These are phyloP conservation scores for Lathyrus sativus DNA, from an alignment of 306 rosid species.

Conservation along the genomic window DNA sequence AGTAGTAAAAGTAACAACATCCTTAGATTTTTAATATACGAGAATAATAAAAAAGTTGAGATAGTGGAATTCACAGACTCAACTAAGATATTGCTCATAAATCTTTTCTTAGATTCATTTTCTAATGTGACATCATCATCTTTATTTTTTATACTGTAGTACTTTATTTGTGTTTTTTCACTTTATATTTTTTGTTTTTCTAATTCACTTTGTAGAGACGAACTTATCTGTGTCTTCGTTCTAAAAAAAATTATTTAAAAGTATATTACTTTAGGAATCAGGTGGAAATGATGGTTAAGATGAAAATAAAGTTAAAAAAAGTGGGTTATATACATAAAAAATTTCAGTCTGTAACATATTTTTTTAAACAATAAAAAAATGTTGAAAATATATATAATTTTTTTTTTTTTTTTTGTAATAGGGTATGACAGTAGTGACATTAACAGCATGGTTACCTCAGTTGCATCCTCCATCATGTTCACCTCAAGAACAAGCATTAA, in stretches of 20 bases:
- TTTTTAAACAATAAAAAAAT: no score
- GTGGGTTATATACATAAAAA: no score
- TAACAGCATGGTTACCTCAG: slow-evolving; percentile 63
- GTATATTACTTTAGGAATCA: no score
- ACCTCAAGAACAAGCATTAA: slow-evolving; percentile 24
- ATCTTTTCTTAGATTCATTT: not conserved
- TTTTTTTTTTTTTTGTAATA: slow-evolving; percentile 22
- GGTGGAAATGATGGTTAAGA: no score
- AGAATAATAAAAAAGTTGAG: not conserved
- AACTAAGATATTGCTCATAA: not conserved
- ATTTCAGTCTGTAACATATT: no score
- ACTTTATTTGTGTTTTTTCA: not conserved
- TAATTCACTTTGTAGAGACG: no score
- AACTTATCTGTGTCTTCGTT: no score
- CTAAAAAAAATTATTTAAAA: no score
- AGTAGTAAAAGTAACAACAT: not conserved
- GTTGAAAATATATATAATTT: no score
- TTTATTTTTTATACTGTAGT: not conserved
- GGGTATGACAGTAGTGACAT: slow-evolving; percentile 74
- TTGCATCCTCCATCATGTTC: slow-evolving; percentile 68
- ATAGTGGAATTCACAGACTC: slow-evolving; percentile 1
- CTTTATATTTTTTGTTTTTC: not conserved
- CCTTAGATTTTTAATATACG: not conserved
- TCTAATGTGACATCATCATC: not conserved
- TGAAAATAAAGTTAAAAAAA: no score